Evolutionary conservation across 2,329 filamentous ascomycete genomes (phyloP), one percentile per base, ranked within the genome.

Genomic region (Nigrospora osmanthi): DNA sequence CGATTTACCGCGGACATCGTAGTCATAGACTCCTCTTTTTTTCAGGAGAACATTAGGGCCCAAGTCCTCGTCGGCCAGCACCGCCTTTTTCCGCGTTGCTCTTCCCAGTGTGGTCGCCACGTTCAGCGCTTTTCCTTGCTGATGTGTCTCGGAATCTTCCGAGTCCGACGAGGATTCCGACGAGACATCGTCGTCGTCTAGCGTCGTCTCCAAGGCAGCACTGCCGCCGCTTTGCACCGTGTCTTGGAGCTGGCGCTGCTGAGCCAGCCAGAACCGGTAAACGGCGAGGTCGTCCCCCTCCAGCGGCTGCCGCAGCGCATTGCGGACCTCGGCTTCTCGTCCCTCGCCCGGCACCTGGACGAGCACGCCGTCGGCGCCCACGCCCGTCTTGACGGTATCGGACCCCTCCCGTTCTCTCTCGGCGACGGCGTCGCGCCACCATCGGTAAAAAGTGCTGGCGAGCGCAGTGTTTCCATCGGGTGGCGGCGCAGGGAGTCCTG

Each of bases 241-340:
- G 38, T 87, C 87, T 57, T 95, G 87, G 9, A 95, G 73, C 58
- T 95, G 89, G 30, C 87, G 78, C 63, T 95, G 88, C 4, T 88
- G 89, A 1, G 89, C 89, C 11, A 95, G 75, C 74, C 89, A 96
- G 59, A 96, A 89, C 57, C 97, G 89, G 59, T 98, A 97, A 2
- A 89, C 69, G 13, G 76, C 68, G 12, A 93, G 73, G 55, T 97
- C 91, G 35, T 85, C 81, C 1, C 84, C 81, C 58, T 87, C 81
- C 1, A 95, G 68, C 2, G 83, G 75, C 40, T 81, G 73, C 42
- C 81, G 76, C 54, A 78, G 73, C 6, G 80, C 73, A 46, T 87
- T 75, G 9, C 65, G 70, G 38, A 89, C 66, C 46, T 80, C 70
- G 14, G 90, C 60, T 46, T 80, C 71, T 47, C 76, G 74, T 15